Base-by-base conservation (phyloP, 352 stramenopile genomes). In the Pythium utonaiense region DNA sequence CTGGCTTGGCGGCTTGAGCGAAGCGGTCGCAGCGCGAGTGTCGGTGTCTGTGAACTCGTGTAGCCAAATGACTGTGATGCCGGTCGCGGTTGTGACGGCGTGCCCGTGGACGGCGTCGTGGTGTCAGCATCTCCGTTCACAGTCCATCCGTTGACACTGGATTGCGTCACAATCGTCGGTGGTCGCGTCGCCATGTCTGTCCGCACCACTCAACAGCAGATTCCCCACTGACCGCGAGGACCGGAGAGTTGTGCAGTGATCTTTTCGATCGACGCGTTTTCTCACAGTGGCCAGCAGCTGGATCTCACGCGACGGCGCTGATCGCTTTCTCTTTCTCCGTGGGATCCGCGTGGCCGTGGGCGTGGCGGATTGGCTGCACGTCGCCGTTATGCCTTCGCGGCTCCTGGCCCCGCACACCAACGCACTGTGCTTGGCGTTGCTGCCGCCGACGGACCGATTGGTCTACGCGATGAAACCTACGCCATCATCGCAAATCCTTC, bases 151-250 rank as follows among this genome's bases (percentile, higher is more conserved):
- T 55, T 51, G 28, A 19, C 36, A 36, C 34, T 62, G n/a, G 28
- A 41, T 5, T 38, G 30, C 7, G 60, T 67, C 21, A 50, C 41
- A 21, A 67, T 67, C 17, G 53, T 74, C 0, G 70, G 73, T 36
- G 67, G 61, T 14, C 80, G 56, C 34, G 70, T 75, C 21, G 71
- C 71, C 41, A 72, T 70, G 3, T 27, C 1, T 9, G 27, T 1
- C 21, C 40, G 10, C n/a, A n/a, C n/a, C n/a, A 33, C 28, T 33
- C 28, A 33, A 33, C 28, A 9, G 28, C 28, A 33, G 19, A 47
- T 47, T 47, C 40, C 40, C 8, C 40, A 47, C 28, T 33, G 28
- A 9, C 5, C 28, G 6, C 1, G 21, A 12, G 40, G 3, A 1
- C 14, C 14, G 13, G 3, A 25, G 7, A 4, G 14, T 7, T 27